Evolutionary conservation across 169 alveolate species (phyloP).

Genomic region (Eimeria praecox): DNA sequence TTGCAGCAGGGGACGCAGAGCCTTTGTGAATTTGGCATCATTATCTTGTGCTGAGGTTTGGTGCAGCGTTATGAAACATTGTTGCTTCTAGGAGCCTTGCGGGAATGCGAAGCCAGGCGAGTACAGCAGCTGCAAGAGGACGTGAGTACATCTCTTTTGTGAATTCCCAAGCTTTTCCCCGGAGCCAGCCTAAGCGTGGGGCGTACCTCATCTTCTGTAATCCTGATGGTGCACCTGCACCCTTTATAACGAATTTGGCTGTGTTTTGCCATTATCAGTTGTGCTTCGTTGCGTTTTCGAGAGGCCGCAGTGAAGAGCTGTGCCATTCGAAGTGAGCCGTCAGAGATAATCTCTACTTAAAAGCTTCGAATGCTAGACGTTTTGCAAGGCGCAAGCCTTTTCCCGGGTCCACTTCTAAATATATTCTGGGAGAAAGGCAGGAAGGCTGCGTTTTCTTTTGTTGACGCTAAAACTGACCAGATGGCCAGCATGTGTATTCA

Average conservation of each 20-base stretch:
- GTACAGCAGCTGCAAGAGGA: conserved; percentile 58
- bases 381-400: not conserved
- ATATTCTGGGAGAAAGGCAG: not conserved
- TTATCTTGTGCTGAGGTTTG: conserved; percentile 9
- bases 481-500: not conserved
- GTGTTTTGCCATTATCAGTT: not conserved
- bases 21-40: not conserved
- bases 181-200: not conserved
- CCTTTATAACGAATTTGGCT: not conserved
- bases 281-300: not conserved
- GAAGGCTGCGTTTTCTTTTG: not conserved
- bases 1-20: not conserved
- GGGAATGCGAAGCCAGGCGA: conserved; percentile 32
- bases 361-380: not conserved
- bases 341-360: not conserved
- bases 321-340: not conserved
- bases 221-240: not conserved
- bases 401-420: not conserved
- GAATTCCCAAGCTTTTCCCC: not conserved
- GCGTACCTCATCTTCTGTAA: not conserved
- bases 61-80: conserved; percentile 46
- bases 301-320: not conserved
- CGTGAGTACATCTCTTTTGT: conserved; percentile 6
- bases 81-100: conserved; percentile 17
- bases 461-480: not conserved